phyloP scores from a whole-genome alignment of 2,329 filamentous ascomycete genomes.

The Rutstroemia sp. region DNA sequence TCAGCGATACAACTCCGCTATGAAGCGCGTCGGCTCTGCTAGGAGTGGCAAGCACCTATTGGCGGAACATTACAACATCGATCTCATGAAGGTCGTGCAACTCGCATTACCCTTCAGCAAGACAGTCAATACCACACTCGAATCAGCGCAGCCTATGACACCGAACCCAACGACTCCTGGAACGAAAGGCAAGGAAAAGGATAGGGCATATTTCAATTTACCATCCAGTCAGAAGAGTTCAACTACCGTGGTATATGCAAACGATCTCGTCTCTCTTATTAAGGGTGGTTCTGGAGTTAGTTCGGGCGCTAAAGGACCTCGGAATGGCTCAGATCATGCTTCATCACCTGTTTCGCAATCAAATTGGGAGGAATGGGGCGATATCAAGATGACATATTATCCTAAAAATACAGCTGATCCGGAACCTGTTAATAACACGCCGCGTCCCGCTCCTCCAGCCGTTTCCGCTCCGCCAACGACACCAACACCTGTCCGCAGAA shows the following conservation, averaged over 20 bases:
- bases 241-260: constrained; percentile 61
- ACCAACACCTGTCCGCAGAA: constrained; percentile 29
- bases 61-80: constrained; percentile 76
- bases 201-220: constrained; percentile 46
- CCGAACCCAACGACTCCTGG: constrained; percentile 46
- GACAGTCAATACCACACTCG: constrained; percentile 45
- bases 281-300: constrained; percentile 41
- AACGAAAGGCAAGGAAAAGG: constrained; percentile 77
- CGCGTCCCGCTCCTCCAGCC: constrained; percentile 24
- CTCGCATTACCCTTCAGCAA: constrained; percentile 78
- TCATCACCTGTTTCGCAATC: constrained; percentile 25
- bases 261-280: constrained; percentile 72
- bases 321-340: constrained; percentile 24
- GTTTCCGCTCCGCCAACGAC: constrained; percentile 22
- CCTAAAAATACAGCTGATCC: constrained; percentile 29
- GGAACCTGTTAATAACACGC: constrained; percentile 18
- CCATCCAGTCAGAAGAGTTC: constrained; percentile 33
- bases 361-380: constrained; percentile 71
- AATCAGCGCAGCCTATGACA: constrained; percentile 41
- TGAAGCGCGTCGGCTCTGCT: constrained; percentile 65
- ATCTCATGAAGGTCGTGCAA: constrained; percentile 74
- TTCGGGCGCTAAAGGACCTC: constrained; percentile 25
- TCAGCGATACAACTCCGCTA: constrained; percentile 84
- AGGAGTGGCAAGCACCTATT: constrained; percentile 68
- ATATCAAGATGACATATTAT: constrained; percentile 77